Percentiles rank a stretch among this genome's conserved stretches.
Conservation (phyloP, 352 stramenopile species). For the Globisporangium radiosum region DNA sequence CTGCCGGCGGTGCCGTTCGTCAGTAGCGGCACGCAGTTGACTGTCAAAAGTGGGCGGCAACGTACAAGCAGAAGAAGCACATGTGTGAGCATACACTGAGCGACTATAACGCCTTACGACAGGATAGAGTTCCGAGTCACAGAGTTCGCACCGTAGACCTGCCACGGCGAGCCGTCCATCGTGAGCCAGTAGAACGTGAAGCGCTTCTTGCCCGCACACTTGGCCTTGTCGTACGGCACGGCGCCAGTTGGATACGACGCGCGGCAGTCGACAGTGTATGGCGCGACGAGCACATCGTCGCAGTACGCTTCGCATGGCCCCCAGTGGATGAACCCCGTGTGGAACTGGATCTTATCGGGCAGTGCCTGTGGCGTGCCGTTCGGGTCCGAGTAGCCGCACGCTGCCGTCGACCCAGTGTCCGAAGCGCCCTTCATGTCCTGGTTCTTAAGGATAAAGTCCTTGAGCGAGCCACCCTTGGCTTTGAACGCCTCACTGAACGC, state of each 20-base stretch:
- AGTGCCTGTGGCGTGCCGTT: conserved; percentile 6
- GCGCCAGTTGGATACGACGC: conserved; percentile 2
- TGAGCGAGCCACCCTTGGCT: conserved; percentile 10
- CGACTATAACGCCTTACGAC: neutral
- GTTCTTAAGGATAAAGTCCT: conserved; percentile 29
- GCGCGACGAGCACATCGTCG: conserved; percentile 9
- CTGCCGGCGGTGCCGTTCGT: neutral
- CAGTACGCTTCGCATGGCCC: conserved; percentile 15
- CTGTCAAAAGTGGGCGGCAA: neutral
- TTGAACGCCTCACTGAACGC: conserved; percentile 9
- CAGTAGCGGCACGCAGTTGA: conserved; percentile 20
- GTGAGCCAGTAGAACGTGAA: conserved; percentile 16
- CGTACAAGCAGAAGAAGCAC: neutral
- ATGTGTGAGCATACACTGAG: neutral
- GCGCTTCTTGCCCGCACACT: conserved; percentile 8
- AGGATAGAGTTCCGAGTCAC: neutral
- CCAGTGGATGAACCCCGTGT: conserved; percentile 18
- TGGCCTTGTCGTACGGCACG: conserved; percentile 11
- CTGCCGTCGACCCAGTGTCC: neutral
- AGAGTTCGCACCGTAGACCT: conserved; percentile 10
- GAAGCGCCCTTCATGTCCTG: conserved; percentile 13
- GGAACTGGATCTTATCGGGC: conserved; percentile 9
- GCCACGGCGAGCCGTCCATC: conserved; percentile 12
- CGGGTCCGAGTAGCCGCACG: conserved; percentile 5
- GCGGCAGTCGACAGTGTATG: conserved; percentile 13